Conservation (phyloP, 805 yeast genomes). For the Millerozyma miso region DNA sequence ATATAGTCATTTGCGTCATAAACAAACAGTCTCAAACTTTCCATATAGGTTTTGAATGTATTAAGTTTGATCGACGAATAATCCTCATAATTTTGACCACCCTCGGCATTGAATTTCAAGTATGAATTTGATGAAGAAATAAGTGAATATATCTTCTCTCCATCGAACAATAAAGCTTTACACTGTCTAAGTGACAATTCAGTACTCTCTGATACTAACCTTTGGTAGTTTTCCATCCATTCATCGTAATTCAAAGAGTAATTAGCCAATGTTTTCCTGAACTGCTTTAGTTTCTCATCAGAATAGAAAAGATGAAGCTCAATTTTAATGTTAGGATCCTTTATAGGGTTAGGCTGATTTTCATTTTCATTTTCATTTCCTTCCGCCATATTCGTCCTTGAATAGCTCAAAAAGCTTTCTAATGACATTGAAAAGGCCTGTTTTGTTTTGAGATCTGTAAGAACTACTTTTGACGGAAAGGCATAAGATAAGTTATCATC, state of each 20-base stretch:
- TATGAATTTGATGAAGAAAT: slow-evolving; percentile 25
- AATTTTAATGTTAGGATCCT: slow-evolving; percentile 15
- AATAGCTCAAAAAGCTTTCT: slow-evolving; percentile 25
- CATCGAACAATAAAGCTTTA: slow-evolving; percentile 46
- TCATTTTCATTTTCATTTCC: slow-evolving; percentile 5
- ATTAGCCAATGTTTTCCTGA: slow-evolving; percentile 31
- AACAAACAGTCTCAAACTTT: slow-evolving; percentile 39
- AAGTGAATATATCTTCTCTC: slow-evolving; percentile 46
- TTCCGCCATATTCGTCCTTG: slow-evolving; percentile 3
- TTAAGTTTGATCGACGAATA: slow-evolving; percentile 11
- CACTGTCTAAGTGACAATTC: slow-evolving; percentile 46
- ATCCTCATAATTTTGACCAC: slow-evolving; percentile 7
- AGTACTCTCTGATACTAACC: slow-evolving; percentile 32
- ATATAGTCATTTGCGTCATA: slow-evolving; percentile 47
- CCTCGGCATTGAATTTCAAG: slow-evolving; percentile 5
- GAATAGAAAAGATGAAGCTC: slow-evolving; percentile 46
- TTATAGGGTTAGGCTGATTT: neutral
- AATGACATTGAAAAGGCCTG: slow-evolving; percentile 30
- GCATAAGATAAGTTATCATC: slow-evolving; percentile 50
- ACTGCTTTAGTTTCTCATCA: slow-evolving; percentile 47
- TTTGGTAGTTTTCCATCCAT: slow-evolving; percentile 50
- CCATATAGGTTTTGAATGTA: slow-evolving; percentile 18
- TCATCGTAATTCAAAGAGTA: slow-evolving; percentile 43
- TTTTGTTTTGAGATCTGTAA: slow-evolving; percentile 24
- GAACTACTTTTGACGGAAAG: slow-evolving; percentile 52